Conservation (phyloP, 148 eudicot genomes). For the Vaccinium vitisidaea region DNA sequence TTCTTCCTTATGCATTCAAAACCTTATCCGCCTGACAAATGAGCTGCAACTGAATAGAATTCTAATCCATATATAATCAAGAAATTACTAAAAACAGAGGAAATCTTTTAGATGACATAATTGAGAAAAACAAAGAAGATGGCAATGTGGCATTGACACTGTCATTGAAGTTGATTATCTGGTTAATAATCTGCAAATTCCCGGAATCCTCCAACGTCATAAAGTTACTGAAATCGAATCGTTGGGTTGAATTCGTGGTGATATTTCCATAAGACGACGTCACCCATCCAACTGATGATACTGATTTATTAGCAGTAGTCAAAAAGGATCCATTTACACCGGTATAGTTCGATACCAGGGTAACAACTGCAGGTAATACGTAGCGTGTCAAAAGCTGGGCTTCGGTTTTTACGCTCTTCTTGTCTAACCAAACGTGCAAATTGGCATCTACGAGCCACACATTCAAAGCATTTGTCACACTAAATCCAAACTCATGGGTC, state of each 20-base stretch:
- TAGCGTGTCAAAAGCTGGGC: constrained; percentile 38
- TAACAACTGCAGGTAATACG: constrained; percentile 22
- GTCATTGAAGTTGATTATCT: constrained; percentile 49
- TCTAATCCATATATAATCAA: no score
- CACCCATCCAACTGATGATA: constrained; percentile 63
- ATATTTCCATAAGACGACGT: constrained; percentile 58
- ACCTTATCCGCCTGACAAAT: no score
- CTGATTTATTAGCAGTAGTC: constrained; percentile 42
- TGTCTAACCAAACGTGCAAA: constrained; percentile 87
- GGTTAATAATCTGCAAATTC: constrained; percentile 53
- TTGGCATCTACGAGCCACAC: constrained; percentile 88
- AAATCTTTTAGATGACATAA: constrained; percentile 42
- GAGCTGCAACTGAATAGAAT: no score
- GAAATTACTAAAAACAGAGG: constrained; percentile 41
- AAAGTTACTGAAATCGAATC: constrained; percentile 38
- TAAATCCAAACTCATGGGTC: constrained; percentile 49
- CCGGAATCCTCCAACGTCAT: constrained; percentile 57
- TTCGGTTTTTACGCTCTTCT: constrained; percentile 37
- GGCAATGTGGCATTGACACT: constrained; percentile 29
- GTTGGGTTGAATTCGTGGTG: constrained; percentile 43
- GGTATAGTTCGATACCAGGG: constrained; percentile 34
- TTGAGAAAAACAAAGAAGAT: constrained; percentile 20
- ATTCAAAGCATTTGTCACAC: constrained; percentile 72
- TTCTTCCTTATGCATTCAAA: no score
- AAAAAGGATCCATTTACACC: constrained; percentile 56